Conservation (phyloP, 148 eudicot species). For the Agrostemma githago region DNA sequence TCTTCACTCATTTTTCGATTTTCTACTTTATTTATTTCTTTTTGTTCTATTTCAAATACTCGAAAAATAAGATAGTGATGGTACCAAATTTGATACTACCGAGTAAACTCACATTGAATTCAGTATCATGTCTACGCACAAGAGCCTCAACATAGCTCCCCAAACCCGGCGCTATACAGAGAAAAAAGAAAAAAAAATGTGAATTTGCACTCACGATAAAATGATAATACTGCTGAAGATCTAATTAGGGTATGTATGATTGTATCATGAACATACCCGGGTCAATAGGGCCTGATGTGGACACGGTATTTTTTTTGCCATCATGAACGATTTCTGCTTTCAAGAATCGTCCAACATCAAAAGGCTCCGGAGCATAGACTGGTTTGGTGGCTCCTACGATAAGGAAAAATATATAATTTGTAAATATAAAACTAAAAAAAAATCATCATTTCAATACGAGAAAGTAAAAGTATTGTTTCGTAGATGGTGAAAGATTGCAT, state of each 20-base stretch:
- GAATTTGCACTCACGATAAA: constrained; percentile 11
- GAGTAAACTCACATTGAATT: constrained; percentile 61
- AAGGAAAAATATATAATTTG: too few species aligned
- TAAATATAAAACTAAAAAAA: too few species aligned
- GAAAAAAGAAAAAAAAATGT: too few species aligned
- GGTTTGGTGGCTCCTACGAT: constrained; percentile 80
- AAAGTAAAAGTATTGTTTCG: too few species aligned
- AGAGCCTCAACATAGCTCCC: constrained; percentile 98
- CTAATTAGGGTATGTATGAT: background rate
- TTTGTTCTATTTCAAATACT: background rate
- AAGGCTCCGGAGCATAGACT: constrained; percentile 93
- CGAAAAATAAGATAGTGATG: too few species aligned
- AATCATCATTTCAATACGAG: too few species aligned
- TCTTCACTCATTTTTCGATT: background rate
- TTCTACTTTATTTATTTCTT: too few species aligned
- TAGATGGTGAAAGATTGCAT: too few species aligned
- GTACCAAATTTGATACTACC: background rate
- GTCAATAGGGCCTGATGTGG: constrained; percentile 80
- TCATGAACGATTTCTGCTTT: constrained; percentile 56
- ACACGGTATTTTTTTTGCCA: constrained; percentile 39
- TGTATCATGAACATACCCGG: too few species aligned
- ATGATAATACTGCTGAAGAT: background rate
- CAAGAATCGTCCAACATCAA: constrained; percentile 81
- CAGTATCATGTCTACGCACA: constrained; percentile 80
- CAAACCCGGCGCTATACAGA: constrained; percentile 78